These are phyloP conservation scores for Lipomyces anomalus DNA, from an alignment of 805 yeast genomes.

Conservation along the genomic window DNA sequence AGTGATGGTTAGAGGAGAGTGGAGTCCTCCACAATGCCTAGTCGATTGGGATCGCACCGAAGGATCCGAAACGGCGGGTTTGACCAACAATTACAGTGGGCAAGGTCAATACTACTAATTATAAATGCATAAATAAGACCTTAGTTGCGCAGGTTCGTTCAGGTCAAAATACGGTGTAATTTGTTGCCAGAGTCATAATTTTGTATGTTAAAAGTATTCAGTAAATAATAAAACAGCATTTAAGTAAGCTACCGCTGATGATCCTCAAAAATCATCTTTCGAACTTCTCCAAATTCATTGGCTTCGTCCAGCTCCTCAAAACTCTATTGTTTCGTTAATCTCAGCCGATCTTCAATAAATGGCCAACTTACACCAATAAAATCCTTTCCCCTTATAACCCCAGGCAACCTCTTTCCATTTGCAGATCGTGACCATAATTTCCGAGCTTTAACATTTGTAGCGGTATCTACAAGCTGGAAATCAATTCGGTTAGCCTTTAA, in stretches of 20 bases:
- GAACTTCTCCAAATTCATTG: conserved; percentile 48
- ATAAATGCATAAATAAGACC: no score
- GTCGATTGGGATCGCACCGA: conserved; percentile 9
- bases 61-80: neutral
- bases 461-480: conserved; percentile 68
- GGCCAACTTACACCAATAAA: conserved; percentile 54
- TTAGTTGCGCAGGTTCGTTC: no score
- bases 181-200: no score
- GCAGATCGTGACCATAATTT: conserved; percentile 74
- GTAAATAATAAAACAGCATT: neutral
- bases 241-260: neutral
- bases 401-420: conserved; percentile 72
- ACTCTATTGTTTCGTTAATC: conserved; percentile 29
- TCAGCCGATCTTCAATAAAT: neutral
- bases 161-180: no score
- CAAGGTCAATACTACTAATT: conserved; percentile 18
- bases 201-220: no score
- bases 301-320: conserved; percentile 83
- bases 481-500: conserved; percentile 66
- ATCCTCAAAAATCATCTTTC: conserved; percentile 19
- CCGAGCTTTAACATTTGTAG: conserved; percentile 82
- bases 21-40: conserved; percentile 28
- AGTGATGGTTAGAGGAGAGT: conserved; percentile 24
- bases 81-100: conserved; percentile 8
- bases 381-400: conserved; percentile 75